Conservation (phyloP, 345 rosid species). For the Moricandia moricandioides region DNA sequence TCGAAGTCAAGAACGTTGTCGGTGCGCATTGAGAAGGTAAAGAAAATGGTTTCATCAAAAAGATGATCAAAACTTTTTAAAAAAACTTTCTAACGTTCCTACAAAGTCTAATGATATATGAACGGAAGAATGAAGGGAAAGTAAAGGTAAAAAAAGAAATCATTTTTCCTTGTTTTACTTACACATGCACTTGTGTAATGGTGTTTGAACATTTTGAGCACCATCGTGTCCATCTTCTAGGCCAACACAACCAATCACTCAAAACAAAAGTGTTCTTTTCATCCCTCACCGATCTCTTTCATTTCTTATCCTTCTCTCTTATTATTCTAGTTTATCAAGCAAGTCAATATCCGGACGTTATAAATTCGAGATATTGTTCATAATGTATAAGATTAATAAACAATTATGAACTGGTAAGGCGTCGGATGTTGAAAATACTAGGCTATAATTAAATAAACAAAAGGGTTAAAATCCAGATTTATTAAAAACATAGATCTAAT, state of each 20-base stretch:
- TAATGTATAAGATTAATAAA: conserved; percentile 13
- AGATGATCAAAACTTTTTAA: conserved; percentile 1
- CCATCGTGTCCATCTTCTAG: conserved; percentile 33
- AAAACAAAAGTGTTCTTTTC: conserved; percentile 38
- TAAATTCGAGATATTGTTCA: neutral
- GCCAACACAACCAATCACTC: conserved; percentile 40
- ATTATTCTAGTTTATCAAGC: conserved; percentile 15
- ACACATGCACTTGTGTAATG: conserved; percentile 31
- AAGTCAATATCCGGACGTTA: conserved; percentile 25
- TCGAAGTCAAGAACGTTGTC: conserved; percentile 32
- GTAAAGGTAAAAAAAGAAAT: neutral
- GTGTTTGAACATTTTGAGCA: conserved; percentile 28
- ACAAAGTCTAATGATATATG: conserved; percentile 36
- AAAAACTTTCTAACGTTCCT: conserved; percentile 27
- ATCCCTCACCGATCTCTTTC: neutral
- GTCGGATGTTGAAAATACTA: neutral
- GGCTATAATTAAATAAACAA: neutral
- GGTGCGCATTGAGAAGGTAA: conserved; percentile 29
- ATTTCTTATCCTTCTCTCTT: neutral
- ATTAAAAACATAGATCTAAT: too few relatives aligned
- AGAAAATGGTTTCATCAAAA: conserved; percentile 20
- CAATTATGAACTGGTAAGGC: neutral
- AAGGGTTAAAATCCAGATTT: too few relatives aligned
- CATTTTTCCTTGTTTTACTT: conserved; percentile 14
- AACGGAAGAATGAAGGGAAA: conserved; percentile 1